Evolutionary conservation across 2,329 filamentous ascomycete species (phyloP), one percentile per base, ranked within the genome.

Genomic region (Coleophoma cylindrospora): DNA sequence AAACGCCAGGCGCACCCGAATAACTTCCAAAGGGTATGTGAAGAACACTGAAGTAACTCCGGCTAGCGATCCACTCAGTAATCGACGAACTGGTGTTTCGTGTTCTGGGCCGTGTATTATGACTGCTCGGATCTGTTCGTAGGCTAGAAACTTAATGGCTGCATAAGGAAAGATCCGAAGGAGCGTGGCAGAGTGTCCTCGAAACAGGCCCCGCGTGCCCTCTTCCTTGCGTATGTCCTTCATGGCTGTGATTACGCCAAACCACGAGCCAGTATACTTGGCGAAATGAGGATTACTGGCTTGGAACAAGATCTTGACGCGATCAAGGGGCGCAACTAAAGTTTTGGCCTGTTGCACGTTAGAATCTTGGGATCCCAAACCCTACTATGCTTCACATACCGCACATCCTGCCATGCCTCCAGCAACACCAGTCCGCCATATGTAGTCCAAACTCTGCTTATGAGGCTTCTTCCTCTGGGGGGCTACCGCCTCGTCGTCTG

Each of bases 241-340:
- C 69, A 97, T 87, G 22, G 94, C 91, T 15, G 79, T 78, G n/a
- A 81, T 80, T 17, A 95, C 83, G 45, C 94, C 94, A 50, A 81
- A 80, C 87, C 91, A 96, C 40, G 87, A 91, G 38, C 91, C 89
- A 1, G 89, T 84, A 66, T 97, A 99, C 71, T 95, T 96, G 48
- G 87, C 81, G 66, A 96, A 99, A 59, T 94, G 86, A 3, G 94
- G 94, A 63, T 94, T 96, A 64, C 87, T 90, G 47, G 94, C 87
- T 68, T 99, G 94, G 72, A 99, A 97, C 50, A 99, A 86, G 64
- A 99, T 99, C 72, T 99, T 99, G 63, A 99, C 94, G 58, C 94
- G 86, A 71, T 99, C 94, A 56, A 99, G 87, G 21, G 94, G 94
- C 21, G 91, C 94, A 36, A 99, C 95, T 7, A 95, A 76, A 0